Evolutionary conservation across 208 protist genomes (phyloP).

Genomic region (Acanthamoeba triangularis): DNA sequence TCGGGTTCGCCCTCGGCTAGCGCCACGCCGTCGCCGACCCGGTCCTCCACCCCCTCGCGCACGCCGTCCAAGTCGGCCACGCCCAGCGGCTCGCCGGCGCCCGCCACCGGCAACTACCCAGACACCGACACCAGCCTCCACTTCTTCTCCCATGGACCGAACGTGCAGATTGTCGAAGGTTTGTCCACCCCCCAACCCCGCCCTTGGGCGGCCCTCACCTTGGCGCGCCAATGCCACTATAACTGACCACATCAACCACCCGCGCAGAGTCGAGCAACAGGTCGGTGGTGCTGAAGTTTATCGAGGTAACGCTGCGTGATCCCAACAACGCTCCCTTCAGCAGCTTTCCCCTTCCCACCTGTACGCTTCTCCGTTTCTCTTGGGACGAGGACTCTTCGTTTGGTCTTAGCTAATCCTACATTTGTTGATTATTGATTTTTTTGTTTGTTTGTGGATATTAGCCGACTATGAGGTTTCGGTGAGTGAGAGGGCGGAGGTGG

Average conservation of each 20-base stretch:
- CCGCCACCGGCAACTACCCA: not conserved
- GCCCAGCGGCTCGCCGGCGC: not conserved
- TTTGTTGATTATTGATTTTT: too few relatives aligned
- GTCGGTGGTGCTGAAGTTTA: not conserved
- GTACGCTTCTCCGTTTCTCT: not conserved
- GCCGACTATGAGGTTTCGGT: not conserved
- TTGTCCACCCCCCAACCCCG: not conserved
- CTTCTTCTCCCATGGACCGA: not conserved
- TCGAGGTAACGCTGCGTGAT: not conserved
- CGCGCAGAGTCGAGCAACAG: not conserved
- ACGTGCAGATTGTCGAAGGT: not conserved
- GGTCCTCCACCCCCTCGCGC: not conserved
- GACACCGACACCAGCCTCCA: not conserved
- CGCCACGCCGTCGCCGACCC: not conserved
- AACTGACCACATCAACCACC: not conserved
- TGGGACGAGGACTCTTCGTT: not conserved
- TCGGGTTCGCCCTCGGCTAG: not conserved
- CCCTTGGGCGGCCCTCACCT: not conserved
- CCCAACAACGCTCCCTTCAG: not conserved
- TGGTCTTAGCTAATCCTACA: too few relatives aligned
- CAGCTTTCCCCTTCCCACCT: not conserved
- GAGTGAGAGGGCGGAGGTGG: not conserved
- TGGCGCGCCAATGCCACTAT: not conserved
- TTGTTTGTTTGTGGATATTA: not conserved
- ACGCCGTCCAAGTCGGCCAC: conserved; percentile 15